Evolutionary conservation across 176 grass and related monocot species (phyloP), one percentile per base, ranked within the genome.

Genomic region (Melocanna baccifera): DNA sequence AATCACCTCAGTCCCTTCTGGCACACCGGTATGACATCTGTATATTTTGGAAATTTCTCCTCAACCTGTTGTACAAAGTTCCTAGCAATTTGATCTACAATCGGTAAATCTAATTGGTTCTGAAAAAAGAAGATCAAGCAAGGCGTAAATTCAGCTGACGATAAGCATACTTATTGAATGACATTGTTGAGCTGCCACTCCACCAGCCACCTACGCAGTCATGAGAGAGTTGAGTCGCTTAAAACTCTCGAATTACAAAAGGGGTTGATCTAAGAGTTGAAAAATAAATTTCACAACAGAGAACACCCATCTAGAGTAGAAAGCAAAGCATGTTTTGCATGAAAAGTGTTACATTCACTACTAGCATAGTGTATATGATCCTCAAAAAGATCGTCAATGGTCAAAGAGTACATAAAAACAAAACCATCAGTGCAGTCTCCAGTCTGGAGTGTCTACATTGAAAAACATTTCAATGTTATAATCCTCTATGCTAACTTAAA

Each of bases 21-120:
- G 71, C 96, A 98, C 50, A 92, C 91, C 34, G 96, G n/a, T 82
- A 98, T 90, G 55, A 96, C 75, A 64, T 94, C 93, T 65, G 87
- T 85, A 85, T 92, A 93, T 94, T 95, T 98, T 30, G 96, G 70
- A 43, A 98, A 96, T 58, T 96, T 95, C 93, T 95, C 96, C 81
- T 83, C 81, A 73, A 92, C 84, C 69, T 98, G 94, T 3, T 80
- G 87, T 73, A 95, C 77, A 62, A 98, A 98, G 50, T 74, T 76
- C 87, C 93, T 98, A 86, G 26, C 55, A 91, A 50, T 89, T 86
- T 86, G 68, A 39, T 84, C 43, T 62, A 47, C 5, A 29, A 73
- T 81, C 67, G 88, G 41, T 88, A 61, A 81, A 46, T 77, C 55
- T 36, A 81, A 70, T 12, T 69, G 37, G 29, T 64, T 39, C 18